Base-by-base conservation (phyloP, 352 stramenopile genomes). In the Blastocystis sp. region DNA sequence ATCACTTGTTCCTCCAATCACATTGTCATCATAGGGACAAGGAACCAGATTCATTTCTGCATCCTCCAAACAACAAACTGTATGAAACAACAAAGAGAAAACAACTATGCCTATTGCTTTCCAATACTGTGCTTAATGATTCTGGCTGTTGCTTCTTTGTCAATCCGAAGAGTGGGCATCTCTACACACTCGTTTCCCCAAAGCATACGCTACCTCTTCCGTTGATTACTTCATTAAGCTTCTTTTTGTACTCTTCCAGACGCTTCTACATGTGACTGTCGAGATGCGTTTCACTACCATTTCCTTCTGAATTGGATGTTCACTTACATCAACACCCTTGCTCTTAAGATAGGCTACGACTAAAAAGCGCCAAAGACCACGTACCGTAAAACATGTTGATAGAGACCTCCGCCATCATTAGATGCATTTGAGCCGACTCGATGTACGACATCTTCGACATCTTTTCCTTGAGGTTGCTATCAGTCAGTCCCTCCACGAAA, bases 341-440 rank as follows among this genome's bases (percentile, higher is more conserved):
- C 69, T 64, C 36, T 64, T 81, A 36, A 81, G 42, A 46, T 81
- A 81, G 4, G 69, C 69, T 81, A 81, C 27, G 40, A 48, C 18
- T 81, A 24, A 64, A 24, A n/a, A 7, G 42, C 36, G 1, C 14
- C 34, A 11, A 32, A 21, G 11, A 49, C 38, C 32, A 65, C 32
- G 1, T 32, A 81, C 69, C 44, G 27, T 81, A 81, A 61, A 81
- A 81, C 69, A 81, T 63, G 40, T 81, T 81, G 27, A 81, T 81
- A 4, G 69, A 81, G 32, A 81, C 63, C n/a, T 81, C 69, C 46
- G 69, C 69, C 69, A 81, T 81, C 46, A 81, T 63, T 16, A 81
- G 16, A 48, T 81, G 69, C 69, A 81, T 81, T 32, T 81, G 69
- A 24, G 69, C 69, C 11, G 69, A 59, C 36, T 81, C 69, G 16